phyloP scores from a whole-genome alignment of 2,329 filamentous ascomycete genomes.

The Drechmeria coniospora region DNA sequence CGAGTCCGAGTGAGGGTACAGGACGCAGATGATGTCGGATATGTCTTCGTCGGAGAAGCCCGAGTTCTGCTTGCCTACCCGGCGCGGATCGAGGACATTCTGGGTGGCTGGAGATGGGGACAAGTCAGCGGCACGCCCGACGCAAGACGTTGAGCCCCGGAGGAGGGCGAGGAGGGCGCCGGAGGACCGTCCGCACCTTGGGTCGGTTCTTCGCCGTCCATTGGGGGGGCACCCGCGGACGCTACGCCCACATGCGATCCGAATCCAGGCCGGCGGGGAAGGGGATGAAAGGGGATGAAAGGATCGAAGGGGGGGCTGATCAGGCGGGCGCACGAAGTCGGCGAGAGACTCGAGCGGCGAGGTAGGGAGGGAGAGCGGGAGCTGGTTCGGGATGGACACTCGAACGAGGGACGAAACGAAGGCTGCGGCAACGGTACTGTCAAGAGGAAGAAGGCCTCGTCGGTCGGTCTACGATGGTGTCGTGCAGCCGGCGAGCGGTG shows the following conservation, averaged over 20 bases:
- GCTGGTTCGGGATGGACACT: too few relatives aligned
- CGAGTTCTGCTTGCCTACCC: constrained; percentile 65
- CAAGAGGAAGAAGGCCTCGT: too few relatives aligned
- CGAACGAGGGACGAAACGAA: too few relatives aligned
- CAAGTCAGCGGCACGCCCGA: neutral
- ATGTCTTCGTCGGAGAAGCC: constrained; percentile 71
- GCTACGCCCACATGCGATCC: neutral
- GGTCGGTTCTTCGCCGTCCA: constrained; percentile 29
- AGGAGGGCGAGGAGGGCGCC: neutral
- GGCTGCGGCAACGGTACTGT: too few relatives aligned
- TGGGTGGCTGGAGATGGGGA: constrained; percentile 9
- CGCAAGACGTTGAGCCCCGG: neutral
- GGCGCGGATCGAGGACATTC: constrained; percentile 58
- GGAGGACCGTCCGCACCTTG: constrained; percentile 17
- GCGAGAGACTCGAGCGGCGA: too few relatives aligned
- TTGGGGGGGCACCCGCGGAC: constrained; percentile 17
- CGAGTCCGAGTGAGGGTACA: constrained; percentile 61
- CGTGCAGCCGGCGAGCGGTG: too few relatives aligned
- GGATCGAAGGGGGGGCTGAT: too few relatives aligned
- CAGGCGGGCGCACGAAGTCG: too few relatives aligned
- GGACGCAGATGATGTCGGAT: constrained; percentile 75
- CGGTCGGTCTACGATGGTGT: too few relatives aligned
- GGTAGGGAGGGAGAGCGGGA: too few relatives aligned
- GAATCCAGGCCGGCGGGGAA: neutral
- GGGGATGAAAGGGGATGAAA: neutral